phyloP scores from a whole-genome alignment of 2,329 filamentous ascomycete species.

The Sphaerulina vaccinii region DNA sequence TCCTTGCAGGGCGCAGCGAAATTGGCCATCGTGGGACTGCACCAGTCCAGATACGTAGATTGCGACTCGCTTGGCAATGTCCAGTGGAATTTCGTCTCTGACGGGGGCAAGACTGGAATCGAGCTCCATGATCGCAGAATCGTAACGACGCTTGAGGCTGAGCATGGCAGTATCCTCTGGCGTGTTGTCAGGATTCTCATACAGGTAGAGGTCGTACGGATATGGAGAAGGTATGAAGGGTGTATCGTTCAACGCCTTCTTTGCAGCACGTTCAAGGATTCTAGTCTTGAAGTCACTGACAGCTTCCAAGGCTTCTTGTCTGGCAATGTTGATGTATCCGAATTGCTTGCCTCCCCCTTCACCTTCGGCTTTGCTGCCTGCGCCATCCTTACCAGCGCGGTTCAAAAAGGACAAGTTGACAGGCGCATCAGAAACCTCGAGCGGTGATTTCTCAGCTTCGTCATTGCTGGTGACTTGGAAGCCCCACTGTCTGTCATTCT shows the following conservation, averaged over 20 bases:
- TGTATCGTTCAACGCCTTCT: constrained; percentile 6
- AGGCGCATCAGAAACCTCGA: not conserved
- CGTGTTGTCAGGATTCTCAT: constrained; percentile 2
- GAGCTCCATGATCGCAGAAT: constrained; percentile 2
- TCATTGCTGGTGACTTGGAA: not conserved
- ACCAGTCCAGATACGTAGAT: constrained; percentile 9
- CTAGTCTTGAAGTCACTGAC: constrained; percentile 11
- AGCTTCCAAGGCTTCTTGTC: constrained; percentile 8
- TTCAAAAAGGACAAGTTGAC: not conserved
- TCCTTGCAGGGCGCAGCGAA: constrained; percentile 6
- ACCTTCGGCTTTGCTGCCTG: not conserved
- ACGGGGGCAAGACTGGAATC: not conserved
- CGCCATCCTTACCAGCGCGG: not conserved
- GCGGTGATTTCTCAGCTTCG: not conserved
- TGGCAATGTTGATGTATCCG: constrained; percentile 1
- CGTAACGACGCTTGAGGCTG: not conserved
- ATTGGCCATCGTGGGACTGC: constrained; percentile 7
- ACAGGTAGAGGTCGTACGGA: constrained; percentile 4
- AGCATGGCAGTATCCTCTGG: constrained; percentile 9
- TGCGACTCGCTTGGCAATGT: constrained; percentile 4
- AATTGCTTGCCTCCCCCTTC: not conserved
- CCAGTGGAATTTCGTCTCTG: not conserved
- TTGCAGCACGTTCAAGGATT: constrained; percentile 12
- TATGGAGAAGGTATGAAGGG: not conserved
- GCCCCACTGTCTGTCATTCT: not conserved